Percentiles rank a stretch among this genome's conserved stretches.
phyloP scores from a whole-genome alignment of 2,329 filamentous ascomycete genomes.

The Alternaria rosae region DNA sequence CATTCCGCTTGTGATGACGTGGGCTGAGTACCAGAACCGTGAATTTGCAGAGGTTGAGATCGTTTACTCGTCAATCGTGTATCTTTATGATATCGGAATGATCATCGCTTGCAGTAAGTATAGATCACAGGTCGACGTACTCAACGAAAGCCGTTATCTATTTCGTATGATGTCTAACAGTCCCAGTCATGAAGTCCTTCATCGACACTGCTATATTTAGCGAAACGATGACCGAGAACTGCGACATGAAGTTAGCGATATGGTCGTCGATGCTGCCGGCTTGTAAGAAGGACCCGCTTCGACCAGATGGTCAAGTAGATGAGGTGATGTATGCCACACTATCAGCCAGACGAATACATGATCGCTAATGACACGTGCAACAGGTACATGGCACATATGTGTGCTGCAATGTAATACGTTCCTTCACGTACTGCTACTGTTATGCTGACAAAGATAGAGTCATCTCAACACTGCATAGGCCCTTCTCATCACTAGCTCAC shows the following conservation, averaged over 20 bases:
- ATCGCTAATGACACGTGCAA: background rate
- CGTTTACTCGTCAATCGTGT: slow-evolving; percentile 82
- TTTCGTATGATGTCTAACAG: slow-evolving; percentile 6
- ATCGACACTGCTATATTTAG: slow-evolving; percentile 27
- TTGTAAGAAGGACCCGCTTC: slow-evolving; percentile 73
- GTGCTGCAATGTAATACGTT: slow-evolving; percentile 59
- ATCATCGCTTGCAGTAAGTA: slow-evolving; percentile 68
- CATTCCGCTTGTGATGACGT: slow-evolving; percentile 53
- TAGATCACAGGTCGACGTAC: background rate
- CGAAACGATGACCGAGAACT: slow-evolving; percentile 69
- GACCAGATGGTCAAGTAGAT: slow-evolving; percentile 73
- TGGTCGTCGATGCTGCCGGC: slow-evolving; percentile 81
- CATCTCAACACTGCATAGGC: slow-evolving; percentile 50
- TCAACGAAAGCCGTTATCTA: background rate
- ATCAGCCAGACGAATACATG: background rate
- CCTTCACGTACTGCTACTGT: background rate
- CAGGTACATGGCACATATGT: slow-evolving; percentile 81
- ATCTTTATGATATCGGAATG: slow-evolving; percentile 77
- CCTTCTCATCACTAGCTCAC: slow-evolving; percentile 46
- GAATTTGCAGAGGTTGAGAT: slow-evolving; percentile 74
- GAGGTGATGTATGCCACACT: slow-evolving; percentile 70
- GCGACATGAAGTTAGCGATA: slow-evolving; percentile 69
- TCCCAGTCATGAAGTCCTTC: slow-evolving; percentile 58
- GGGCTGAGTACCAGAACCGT: slow-evolving; percentile 77
- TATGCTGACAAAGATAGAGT: slow-evolving; percentile 23